A percentile compares a stretch with the other conserved stretches of the same genome.
Evolutionary conservation across 192 early-diverging fungal species (phyloP).

Genomic region (Podila clonocystis): DNA sequence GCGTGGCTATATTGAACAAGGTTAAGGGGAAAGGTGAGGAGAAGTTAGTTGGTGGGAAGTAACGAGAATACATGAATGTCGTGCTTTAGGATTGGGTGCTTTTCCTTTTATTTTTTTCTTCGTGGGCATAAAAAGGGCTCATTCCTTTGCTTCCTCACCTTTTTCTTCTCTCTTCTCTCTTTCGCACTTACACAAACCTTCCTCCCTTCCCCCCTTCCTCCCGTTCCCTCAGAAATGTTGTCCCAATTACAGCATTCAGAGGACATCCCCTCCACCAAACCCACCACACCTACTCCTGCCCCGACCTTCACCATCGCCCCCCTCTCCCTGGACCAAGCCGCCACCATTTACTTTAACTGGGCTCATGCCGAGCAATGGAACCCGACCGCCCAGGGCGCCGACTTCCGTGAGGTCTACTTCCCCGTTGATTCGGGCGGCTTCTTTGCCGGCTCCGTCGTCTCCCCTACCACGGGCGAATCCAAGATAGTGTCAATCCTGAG

Average conservation of each 20-base stretch:
- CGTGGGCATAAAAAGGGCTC: too few species aligned
- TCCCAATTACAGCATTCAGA: neutral
- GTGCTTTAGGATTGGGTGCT: too few species aligned
- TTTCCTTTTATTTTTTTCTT: too few species aligned
- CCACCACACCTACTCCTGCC: neutral
- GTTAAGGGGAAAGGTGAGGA: too few species aligned
- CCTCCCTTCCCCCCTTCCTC: neutral
- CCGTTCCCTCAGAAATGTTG: neutral
- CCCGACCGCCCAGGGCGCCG: neutral
- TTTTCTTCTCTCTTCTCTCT: too few species aligned
- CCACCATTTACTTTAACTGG: neutral
- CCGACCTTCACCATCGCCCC: neutral
- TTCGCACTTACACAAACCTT: too few species aligned
- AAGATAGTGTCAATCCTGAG: constrained; percentile 1
- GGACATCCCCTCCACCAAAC: neutral
- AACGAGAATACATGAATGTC: too few species aligned
- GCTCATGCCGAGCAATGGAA: neutral
- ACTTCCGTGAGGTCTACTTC: neutral
- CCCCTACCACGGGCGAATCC: neutral
- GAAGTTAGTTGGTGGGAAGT: too few species aligned
- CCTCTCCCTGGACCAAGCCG: neutral
- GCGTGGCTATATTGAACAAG: too few species aligned
- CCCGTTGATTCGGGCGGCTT: neutral
- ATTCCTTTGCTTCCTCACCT: too few species aligned
- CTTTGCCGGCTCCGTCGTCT: neutral